These are phyloP conservation scores for Backusella australiensis DNA, from an alignment of 192 early-diverging fungal species.

Conservation along the genomic window DNA sequence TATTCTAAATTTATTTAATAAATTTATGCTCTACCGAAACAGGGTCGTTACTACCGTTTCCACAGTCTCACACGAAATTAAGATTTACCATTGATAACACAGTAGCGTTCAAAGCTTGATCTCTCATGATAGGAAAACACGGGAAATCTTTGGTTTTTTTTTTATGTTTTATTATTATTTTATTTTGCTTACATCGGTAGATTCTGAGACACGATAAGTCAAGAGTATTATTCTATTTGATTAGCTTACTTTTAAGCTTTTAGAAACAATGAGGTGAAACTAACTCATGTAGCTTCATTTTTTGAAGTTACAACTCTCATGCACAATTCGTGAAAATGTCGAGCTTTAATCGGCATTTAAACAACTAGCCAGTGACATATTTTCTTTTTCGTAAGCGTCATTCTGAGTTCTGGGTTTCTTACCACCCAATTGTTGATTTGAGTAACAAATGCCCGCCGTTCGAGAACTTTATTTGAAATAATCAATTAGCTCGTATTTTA, in stretches of 20 bases:
- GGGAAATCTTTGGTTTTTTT: neutral
- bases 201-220: neutral
- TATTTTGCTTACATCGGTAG: neutral
- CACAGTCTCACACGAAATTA: neutral
- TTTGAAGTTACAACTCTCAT: neutral
- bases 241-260: neutral
- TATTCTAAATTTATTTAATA: neutral
- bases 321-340: neutral
- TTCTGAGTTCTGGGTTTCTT: constrained; percentile 1
- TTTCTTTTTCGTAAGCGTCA: neutral
- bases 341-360: neutral
- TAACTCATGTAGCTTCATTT: neutral
- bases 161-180: neutral
- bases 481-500: neutral
- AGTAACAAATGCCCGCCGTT: neutral
- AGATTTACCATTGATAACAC: constrained; percentile 1
- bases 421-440: neutral
- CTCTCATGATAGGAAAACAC: neutral
- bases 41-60: neutral
- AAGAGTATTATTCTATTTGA: neutral
- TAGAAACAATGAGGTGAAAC: neutral
- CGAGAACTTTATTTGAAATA: constrained; percentile 6
- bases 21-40: neutral
- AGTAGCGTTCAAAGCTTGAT: neutral
- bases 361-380: neutral